Evolutionary conservation across 75 land plant species (phyloP).

Genomic region (Cryptomeria japonica): DNA sequence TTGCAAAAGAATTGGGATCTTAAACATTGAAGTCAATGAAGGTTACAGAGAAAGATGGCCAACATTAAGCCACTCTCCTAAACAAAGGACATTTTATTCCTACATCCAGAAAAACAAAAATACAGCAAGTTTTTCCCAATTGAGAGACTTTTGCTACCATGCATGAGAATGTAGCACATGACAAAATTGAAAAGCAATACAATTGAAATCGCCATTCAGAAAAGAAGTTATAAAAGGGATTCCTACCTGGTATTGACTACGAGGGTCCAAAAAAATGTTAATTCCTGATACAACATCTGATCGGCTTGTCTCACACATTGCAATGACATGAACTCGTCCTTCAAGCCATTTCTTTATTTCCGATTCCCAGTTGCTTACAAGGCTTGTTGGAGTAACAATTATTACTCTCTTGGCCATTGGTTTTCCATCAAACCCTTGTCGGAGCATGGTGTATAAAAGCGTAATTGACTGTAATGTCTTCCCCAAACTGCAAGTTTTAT

Average conservation of each 20-base stretch:
- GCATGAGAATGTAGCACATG: background rate
- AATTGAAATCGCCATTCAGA: constrained; percentile 4
- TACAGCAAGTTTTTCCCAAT: background rate
- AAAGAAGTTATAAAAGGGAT: background rate
- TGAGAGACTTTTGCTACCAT: background rate
- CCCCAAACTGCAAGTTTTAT: constrained; percentile 65
- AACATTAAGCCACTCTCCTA: no score
- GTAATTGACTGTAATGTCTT: constrained; percentile 97
- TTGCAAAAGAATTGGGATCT: no score
- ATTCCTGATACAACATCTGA: constrained; percentile 90
- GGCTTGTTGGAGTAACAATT: constrained; percentile 96
- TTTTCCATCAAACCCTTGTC: constrained; percentile 94
- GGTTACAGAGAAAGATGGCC: no score
- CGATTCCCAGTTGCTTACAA: constrained; percentile 98
- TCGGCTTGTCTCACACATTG: constrained; percentile 88
- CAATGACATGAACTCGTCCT: constrained; percentile 61
- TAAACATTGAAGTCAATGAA: no score
- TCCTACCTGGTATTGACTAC: constrained; percentile 65
- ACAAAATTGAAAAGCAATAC: background rate
- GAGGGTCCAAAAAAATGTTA: constrained; percentile 61
- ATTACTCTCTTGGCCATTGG: constrained; percentile 90
- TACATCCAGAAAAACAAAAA: background rate
- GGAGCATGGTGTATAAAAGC: constrained; percentile 83
- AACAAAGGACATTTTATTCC: no score
- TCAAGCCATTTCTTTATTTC: constrained; percentile 96